Evolutionary conservation across 495 filamentous ascomycete species (phyloP).

Genomic region (Neurospora sp.): DNA sequence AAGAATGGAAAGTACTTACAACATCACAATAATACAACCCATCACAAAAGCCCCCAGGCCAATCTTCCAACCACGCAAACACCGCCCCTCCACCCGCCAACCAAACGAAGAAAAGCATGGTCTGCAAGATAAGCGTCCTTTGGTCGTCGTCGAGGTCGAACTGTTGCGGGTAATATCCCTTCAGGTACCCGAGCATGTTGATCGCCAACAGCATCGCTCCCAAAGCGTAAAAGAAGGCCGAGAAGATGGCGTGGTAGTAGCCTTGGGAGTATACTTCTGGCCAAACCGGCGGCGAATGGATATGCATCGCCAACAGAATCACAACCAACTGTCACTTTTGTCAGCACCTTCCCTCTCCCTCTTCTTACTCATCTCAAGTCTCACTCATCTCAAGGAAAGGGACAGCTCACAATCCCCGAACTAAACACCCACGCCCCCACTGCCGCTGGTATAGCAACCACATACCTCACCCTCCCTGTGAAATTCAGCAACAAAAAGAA

Average conservation of each 20-base stretch:
- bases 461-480: constrained; percentile 62
- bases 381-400: not conserved
- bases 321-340: constrained; percentile 60
- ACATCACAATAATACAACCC: constrained; percentile 65
- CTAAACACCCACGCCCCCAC: constrained; percentile 62
- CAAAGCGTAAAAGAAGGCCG: constrained; percentile 54
- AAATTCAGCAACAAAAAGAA: constrained; percentile 70
- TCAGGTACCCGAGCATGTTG: constrained; percentile 70
- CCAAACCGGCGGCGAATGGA: constrained; percentile 48
- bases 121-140: constrained; percentile 69
- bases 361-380: no score
- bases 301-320: constrained; percentile 49
- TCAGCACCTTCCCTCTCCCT: no score
- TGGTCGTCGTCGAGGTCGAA: constrained; percentile 67
- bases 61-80: constrained; percentile 47
- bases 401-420: constrained; percentile 48
- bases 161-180: constrained; percentile 68
- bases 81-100: constrained; percentile 57
- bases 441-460: constrained; percentile 58
- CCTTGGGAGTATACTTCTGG: constrained; percentile 62
- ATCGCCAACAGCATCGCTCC: constrained; percentile 56
- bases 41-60: constrained; percentile 46
- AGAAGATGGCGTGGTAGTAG: constrained; percentile 68
- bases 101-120: constrained; percentile 62
- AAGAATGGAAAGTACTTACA: constrained; percentile 1